phyloP scores from a whole-genome alignment of 805 yeast genomes.

The Saccharomycopsis vini region DNA sequence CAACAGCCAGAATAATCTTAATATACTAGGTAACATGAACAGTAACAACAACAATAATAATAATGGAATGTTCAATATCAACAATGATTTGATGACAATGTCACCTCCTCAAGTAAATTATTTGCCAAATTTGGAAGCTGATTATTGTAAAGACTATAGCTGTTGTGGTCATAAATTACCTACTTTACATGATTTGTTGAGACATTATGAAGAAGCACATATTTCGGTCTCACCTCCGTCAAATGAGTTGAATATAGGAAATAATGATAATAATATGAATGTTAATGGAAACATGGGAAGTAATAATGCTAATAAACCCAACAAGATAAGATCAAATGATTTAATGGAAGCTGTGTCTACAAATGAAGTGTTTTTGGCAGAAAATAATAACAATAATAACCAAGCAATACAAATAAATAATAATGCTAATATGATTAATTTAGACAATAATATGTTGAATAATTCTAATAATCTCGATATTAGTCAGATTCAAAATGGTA shows the following conservation, averaged over 20 bases:
- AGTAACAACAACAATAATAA: slow-evolving; percentile 18
- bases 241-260: slow-evolving; percentile 19
- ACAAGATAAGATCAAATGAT: slow-evolving; percentile 39
- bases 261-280: slow-evolving; percentile 4
- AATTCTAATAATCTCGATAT: slow-evolving; percentile 4
- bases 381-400: slow-evolving; percentile 14
- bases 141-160: slow-evolving; percentile 91
- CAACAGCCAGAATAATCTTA: slow-evolving; percentile 18
- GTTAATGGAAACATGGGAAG: not conserved
- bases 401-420: slow-evolving; percentile 18
- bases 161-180: slow-evolving; percentile 94
- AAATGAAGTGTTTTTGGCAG: slow-evolving; percentile 73
- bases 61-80: slow-evolving; percentile 16
- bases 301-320: not conserved
- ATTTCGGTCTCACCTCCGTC: slow-evolving; percentile 55
- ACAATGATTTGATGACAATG: slow-evolving; percentile 30
- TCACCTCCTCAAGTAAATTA: slow-evolving; percentile 70
- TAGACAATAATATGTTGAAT: slow-evolving; percentile 1
- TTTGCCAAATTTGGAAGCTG: slow-evolving; percentile 87
- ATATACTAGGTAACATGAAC: slow-evolving; percentile 13
- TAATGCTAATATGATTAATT: slow-evolving; percentile 20
- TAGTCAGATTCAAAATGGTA: not conserved
- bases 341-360: slow-evolving; percentile 85
- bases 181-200: slow-evolving; percentile 82
- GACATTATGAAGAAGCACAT: slow-evolving; percentile 96